These are phyloP conservation scores for Heliophila coronopifolia DNA, from an alignment of 441 rosid species.

Conservation along the genomic window DNA sequence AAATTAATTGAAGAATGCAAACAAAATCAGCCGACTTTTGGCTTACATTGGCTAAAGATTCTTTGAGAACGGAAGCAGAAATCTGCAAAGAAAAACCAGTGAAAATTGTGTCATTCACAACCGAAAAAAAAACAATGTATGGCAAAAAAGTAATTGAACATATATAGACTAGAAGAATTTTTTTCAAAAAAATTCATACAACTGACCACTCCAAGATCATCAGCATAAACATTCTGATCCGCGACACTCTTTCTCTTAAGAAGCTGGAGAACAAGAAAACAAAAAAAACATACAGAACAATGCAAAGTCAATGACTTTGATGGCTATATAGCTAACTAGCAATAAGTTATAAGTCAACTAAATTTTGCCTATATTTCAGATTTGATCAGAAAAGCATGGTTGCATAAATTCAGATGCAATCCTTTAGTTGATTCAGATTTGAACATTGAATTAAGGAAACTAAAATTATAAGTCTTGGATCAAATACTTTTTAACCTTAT, in stretches of 20 bases:
- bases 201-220: constrained; percentile 66
- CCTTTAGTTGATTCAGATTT: constrained; percentile 6
- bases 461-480: neutral
- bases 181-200: neutral
- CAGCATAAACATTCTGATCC: constrained; percentile 44
- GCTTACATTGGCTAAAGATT: constrained; percentile 89
- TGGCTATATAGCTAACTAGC: neutral
- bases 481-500: neutral
- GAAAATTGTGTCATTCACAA: neutral
- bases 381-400: too few relatives aligned
- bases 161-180: neutral
- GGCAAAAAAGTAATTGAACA: neutral
- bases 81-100: constrained; percentile 46
- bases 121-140: neutral
- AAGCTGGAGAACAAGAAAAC: constrained; percentile 40
- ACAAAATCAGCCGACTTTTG: neutral
- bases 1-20: neutral
- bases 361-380: too few relatives aligned
- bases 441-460: neutral
- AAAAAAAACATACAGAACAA: constrained; percentile 11
- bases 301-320: constrained; percentile 19
- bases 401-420: too few relatives aligned
- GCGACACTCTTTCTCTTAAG: constrained; percentile 50
- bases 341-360: too few relatives aligned
- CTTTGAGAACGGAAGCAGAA: constrained; percentile 75